A percentile compares a stretch with the other conserved stretches of the same genome.
These are phyloP conservation scores for Pyricularia pennisetigena DNA, from an alignment of 2,329 filamentous ascomycete genomes.

Conservation along the genomic window DNA sequence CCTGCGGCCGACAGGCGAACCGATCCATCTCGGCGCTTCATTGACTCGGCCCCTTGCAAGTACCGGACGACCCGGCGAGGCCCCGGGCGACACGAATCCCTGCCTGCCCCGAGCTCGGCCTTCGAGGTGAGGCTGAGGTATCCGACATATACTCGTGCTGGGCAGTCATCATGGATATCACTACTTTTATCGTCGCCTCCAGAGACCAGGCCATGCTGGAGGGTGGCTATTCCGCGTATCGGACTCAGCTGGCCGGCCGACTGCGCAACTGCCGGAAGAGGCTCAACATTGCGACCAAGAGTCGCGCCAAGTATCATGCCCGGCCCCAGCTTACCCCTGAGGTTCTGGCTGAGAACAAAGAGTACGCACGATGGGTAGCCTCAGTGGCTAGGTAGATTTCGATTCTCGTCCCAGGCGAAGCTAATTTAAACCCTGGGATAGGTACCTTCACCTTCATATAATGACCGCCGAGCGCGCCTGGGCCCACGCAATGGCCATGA, in stretches of 20 bases:
- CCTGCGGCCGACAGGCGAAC: background rate
- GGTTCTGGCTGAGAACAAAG: conserved; percentile 63
- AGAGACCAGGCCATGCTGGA: conserved; percentile 78
- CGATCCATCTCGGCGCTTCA: background rate
- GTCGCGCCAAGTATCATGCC: conserved; percentile 73
- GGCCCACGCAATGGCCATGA: conserved; percentile 95
- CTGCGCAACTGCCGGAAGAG: conserved; percentile 78
- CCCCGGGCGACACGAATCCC: background rate
- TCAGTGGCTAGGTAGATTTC: background rate
- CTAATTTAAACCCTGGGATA: conserved; percentile 21
- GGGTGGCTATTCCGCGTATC: conserved; percentile 82
- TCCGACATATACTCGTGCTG: background rate
- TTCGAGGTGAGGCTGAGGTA: background rate
- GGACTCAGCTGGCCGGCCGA: conserved; percentile 67
- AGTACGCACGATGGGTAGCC: conserved; percentile 41
- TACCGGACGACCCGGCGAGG: background rate
- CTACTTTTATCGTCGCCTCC: conserved; percentile 67
- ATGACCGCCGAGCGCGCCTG: conserved; percentile 84
- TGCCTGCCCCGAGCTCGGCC: background rate
- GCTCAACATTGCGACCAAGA: conserved; percentile 73
- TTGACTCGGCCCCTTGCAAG: background rate
- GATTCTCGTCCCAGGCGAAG: background rate
- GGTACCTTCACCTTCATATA: conserved; percentile 69
- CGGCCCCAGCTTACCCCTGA: conserved; percentile 63
- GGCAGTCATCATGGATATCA: conserved; percentile 67